These are phyloP conservation scores for Rubroboletus pulcherrimus DNA, from an alignment of 768 basidiomycete species.

Conservation along the genomic window DNA sequence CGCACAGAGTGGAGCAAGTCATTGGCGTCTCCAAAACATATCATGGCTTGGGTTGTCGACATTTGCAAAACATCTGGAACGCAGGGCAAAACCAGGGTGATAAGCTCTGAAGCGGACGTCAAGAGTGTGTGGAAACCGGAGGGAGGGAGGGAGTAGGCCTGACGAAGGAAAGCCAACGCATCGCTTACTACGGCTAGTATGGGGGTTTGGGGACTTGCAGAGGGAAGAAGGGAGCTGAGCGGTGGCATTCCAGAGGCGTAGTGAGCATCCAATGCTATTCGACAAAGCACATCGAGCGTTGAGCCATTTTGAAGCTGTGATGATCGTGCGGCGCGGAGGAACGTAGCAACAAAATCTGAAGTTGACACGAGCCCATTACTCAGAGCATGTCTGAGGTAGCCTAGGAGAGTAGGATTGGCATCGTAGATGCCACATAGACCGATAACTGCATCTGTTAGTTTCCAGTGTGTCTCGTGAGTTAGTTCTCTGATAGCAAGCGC, in stretches of 20 bases:
- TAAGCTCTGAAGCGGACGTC: slow-evolving; percentile 59
- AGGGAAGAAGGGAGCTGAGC: slow-evolving; percentile 53
- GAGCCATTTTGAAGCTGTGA: slow-evolving; percentile 59
- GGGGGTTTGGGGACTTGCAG: slow-evolving; percentile 43
- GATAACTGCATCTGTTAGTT: slow-evolving; percentile 59
- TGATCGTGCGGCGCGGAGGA: slow-evolving; percentile 64
- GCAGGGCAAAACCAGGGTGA: slow-evolving; percentile 58
- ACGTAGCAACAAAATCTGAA: slow-evolving; percentile 57
- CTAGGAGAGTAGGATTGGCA: slow-evolving; percentile 63
- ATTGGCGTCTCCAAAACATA: slow-evolving; percentile 45
- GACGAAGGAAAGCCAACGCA: slow-evolving; percentile 54
- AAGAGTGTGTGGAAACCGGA: slow-evolving; percentile 53
- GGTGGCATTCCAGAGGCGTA: slow-evolving; percentile 53
- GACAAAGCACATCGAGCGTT: slow-evolving; percentile 69
- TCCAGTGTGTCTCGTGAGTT: neutral
- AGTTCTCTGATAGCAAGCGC: neutral
- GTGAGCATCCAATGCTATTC: slow-evolving; percentile 59
- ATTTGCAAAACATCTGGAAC: slow-evolving; percentile 60
- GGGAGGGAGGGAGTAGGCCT: slow-evolving; percentile 49
- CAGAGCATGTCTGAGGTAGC: slow-evolving; percentile 61
- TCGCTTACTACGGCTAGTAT: slow-evolving; percentile 58
- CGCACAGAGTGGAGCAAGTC: slow-evolving; percentile 50
- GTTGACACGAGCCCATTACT: slow-evolving; percentile 53
- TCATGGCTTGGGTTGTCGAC: slow-evolving; percentile 56
- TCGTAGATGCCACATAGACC: slow-evolving; percentile 64